phyloP scores from a whole-genome alignment of 1,284 basidiomycete species.

The Earliella scabrosa region DNA sequence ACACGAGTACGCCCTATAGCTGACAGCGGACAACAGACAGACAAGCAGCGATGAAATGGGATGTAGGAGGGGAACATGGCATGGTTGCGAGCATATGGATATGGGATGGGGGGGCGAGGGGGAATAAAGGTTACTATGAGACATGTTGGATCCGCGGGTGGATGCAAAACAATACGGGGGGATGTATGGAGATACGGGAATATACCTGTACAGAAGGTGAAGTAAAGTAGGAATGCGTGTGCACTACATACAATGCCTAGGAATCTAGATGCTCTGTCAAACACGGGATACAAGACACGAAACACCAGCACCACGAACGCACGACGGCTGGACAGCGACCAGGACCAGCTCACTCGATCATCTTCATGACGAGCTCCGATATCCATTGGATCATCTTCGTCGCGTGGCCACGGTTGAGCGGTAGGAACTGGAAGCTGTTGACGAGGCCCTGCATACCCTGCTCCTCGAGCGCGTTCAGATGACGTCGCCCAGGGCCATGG shows the following conservation, averaged over 20 bases:
- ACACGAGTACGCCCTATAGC: neutral
- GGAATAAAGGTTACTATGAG: neutral
- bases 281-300: neutral
- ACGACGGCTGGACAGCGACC: neutral
- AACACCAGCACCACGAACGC: neutral
- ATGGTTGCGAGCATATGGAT: no score
- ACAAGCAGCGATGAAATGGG: no score
- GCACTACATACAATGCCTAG: conserved; percentile 15
- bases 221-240: neutral
- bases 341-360: conserved; percentile 44
- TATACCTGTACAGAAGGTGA: conserved; percentile 1
- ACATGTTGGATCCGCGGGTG: neutral
- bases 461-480: conserved; percentile 66
- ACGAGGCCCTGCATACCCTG: conserved; percentile 73
- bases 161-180: neutral
- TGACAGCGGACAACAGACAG: neutral
- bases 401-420: conserved; percentile 57
- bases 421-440: conserved; percentile 69
- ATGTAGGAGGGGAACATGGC: no score
- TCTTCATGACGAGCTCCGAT: conserved; percentile 62
- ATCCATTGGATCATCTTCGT: conserved; percentile 77
- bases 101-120: conserved; percentile 2
- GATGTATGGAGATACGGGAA: neutral
- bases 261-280: neutral
- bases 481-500: conserved; percentile 46